phyloP scores from a whole-genome alignment of 306 rosid genomes.

The Dalbergia cultrata region DNA sequence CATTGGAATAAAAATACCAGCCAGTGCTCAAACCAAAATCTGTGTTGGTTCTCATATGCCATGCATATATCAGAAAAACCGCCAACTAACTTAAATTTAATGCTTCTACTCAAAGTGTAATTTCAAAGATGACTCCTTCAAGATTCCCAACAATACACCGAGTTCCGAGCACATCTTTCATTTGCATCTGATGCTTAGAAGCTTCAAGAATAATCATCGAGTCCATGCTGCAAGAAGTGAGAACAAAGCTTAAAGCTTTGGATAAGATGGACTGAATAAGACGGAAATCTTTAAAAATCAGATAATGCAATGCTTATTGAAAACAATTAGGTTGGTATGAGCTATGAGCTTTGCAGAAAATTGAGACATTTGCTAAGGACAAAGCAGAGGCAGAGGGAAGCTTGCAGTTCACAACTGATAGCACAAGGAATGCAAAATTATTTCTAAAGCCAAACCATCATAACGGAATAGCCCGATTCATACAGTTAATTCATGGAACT shows the following conservation, averaged over 20 bases:
- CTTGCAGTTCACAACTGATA: background rate
- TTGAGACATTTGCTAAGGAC: background rate
- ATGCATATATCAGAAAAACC: constrained; percentile 18
- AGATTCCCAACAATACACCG: constrained; percentile 64
- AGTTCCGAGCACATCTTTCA: constrained; percentile 78
- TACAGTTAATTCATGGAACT: constrained; percentile 6
- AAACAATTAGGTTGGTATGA: constrained; percentile 13
- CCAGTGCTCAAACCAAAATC: constrained; percentile 5
- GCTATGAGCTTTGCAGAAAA: constrained; percentile 15
- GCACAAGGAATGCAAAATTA: constrained; percentile 5
- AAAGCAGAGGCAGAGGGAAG: constrained; percentile 13
- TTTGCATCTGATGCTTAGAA: constrained; percentile 62
- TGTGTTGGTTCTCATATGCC: constrained; percentile 1
- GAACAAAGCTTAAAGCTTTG: background rate
- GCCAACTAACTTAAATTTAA: background rate
- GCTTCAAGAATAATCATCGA: constrained; percentile 68
- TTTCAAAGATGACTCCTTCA: constrained; percentile 83
- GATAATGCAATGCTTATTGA: constrained; percentile 3
- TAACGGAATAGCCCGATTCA: background rate
- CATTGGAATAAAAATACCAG: constrained; percentile 16
- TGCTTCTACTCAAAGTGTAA: constrained; percentile 60
- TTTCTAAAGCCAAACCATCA: constrained; percentile 2
- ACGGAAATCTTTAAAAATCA: background rate
- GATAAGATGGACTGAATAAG: background rate
- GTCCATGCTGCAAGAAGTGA: constrained; percentile 71